Percentiles rank a stretch among this genome's conserved stretches.
phyloP scores from a whole-genome alignment of 176 grass and related monocot species.

The Eleusine coracana region DNA sequence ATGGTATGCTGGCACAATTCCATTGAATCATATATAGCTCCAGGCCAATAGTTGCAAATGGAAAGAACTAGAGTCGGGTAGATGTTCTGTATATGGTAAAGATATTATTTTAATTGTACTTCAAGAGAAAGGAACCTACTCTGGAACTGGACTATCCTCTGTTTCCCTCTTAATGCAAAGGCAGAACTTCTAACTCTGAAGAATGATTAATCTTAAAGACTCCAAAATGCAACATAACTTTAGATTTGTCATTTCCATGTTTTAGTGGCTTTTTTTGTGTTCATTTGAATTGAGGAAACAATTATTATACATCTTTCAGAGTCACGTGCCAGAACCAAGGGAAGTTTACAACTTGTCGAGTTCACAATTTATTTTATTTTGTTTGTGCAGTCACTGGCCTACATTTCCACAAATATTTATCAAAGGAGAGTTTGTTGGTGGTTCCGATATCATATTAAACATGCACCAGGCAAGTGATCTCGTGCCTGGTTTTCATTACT shows the following conservation, averaged over 20 bases:
- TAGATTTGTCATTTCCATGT: neutral
- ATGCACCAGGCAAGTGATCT: slow-evolving; percentile 88
- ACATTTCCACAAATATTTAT: slow-evolving; percentile 99
- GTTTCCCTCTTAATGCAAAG: no score
- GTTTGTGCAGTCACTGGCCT: slow-evolving; percentile 74
- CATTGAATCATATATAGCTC: neutral
- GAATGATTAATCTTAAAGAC: neutral
- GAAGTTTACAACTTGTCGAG: slow-evolving; percentile 7
- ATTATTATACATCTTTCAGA: neutral
- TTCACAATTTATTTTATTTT: slow-evolving; percentile 30
- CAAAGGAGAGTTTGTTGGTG: slow-evolving; percentile 92
- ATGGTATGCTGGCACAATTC: neutral
- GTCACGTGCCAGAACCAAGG: neutral
- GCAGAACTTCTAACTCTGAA: neutral
- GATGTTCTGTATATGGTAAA: slow-evolving; percentile 28
- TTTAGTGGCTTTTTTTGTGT: neutral
- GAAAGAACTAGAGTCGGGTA: slow-evolving; percentile 13
- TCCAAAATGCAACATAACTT: slow-evolving; percentile 1
- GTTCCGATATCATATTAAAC: slow-evolving; percentile 90
- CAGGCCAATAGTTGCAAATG: neutral
- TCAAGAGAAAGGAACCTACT: neutral
- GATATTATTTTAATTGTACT: neutral
- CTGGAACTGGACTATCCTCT: no score
- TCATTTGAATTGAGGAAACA: slow-evolving; percentile 12
- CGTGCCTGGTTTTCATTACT: neutral